Evolutionary conservation across 331 rosid genomes (phyloP), one percentile per base, ranked within the genome.

Genomic region (Erythrophleum ivorense): DNA sequence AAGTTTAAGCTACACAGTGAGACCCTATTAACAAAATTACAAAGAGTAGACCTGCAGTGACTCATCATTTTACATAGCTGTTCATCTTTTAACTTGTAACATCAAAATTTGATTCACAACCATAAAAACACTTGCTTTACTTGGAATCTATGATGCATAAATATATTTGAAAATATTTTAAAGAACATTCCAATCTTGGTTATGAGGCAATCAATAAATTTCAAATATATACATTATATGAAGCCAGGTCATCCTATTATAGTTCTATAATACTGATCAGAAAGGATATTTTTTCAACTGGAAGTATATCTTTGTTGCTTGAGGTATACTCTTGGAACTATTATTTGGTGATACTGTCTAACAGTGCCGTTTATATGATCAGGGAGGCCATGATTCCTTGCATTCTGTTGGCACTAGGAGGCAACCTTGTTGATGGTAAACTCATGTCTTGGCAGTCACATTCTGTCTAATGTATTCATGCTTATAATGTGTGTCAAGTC

Each of bases 371-470:
- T 86, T 72, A 14, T n/a, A n/a, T 91, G 84, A 40, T 85, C 94
- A 96, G 99, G 94, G 98, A 89, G 81, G 99, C 99, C 64, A 96
- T 96, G 99, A 92, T 96, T 88, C 99, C 99, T 9, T 96, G 98
- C 93, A 96, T 96, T 84, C 89, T 96, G 73, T 84, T 96, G 91
- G 99, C 99, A 41, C 81, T 96, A 77, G 99, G 99, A 78, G 98
- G 99, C 73, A 96, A 92, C 88, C 97, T 96, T 76, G 82, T 96
- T 13, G 94, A 96, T 49, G 99, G 99, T 96, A 84, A 90, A 84
- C 80, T 87, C 81, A 48, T 84, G 34, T 78, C 80, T 8, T 69
- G 43, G 15, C 52, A 53, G 46, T 75, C 71, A 78, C 41, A 12
- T 46, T 54, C 14, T 48, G 34, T 33, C 9, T 66, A 34, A 50